Evolutionary conservation across 202 grass and related monocot species (phyloP).

Genomic region (Carex arenaria): DNA sequence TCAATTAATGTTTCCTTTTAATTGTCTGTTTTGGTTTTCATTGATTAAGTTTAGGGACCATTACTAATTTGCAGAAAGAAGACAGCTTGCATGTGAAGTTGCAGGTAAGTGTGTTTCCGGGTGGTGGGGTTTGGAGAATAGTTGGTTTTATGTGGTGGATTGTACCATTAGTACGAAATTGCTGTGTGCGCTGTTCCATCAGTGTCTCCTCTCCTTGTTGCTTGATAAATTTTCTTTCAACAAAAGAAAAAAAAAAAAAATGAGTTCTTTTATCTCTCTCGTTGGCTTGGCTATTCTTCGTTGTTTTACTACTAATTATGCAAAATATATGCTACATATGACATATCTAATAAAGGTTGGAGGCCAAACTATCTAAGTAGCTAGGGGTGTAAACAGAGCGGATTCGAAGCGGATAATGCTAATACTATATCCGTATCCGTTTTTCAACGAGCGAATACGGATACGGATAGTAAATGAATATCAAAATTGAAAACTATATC

Average conservation of each 20-base stretch:
- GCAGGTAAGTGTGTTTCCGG: constrained; percentile 21
- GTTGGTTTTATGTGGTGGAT: constrained; percentile 21
- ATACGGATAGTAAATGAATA: too few relatives aligned
- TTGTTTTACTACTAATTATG: not conserved
- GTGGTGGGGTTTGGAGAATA: constrained; percentile 16
- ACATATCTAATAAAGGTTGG: not conserved
- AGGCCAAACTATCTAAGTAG: too few relatives aligned
- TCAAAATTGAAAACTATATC: too few relatives aligned
- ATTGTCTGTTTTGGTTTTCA: not conserved
- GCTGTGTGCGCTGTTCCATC: constrained; percentile 22
- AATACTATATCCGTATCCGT: too few relatives aligned
- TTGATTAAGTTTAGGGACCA: constrained; percentile 21
- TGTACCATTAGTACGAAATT: constrained; percentile 15
- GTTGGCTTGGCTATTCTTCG: not conserved
- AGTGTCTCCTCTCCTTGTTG: not conserved
- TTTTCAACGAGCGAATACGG: too few relatives aligned
- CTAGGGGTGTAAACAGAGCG: too few relatives aligned
- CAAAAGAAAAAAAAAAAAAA: not conserved
- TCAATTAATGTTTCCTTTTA: not conserved
- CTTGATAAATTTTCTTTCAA: not conserved
- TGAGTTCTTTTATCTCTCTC: not conserved
- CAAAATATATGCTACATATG: not conserved
- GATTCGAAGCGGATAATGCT: too few relatives aligned
- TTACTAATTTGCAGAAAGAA: constrained; percentile 10
- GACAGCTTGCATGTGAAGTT: constrained; percentile 28